These are phyloP conservation scores for Xylaria sp. DNA, from an alignment of 2,329 filamentous ascomycete species.

Conservation along the genomic window DNA sequence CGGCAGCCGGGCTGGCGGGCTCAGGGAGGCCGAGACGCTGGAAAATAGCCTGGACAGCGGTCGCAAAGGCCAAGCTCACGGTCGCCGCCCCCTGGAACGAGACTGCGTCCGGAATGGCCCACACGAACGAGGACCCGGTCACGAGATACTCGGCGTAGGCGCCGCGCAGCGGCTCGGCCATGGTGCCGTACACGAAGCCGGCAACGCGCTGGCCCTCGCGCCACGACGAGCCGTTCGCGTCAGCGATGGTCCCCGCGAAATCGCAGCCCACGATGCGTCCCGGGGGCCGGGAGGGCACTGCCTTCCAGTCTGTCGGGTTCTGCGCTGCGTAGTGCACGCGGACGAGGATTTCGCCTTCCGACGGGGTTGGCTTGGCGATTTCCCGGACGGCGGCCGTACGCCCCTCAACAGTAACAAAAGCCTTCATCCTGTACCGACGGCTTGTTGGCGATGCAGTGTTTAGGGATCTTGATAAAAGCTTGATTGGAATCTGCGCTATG, in stretches of 20 bases:
- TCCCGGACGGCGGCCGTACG: slow-evolving; percentile 49
- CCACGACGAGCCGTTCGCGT: slow-evolving; percentile 49
- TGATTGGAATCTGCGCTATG: neutral
- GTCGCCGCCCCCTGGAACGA: slow-evolving; percentile 47
- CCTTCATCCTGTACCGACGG: slow-evolving; percentile 48
- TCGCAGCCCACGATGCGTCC: slow-evolving; percentile 51
- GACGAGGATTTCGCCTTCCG: slow-evolving; percentile 51
- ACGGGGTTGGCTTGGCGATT: slow-evolving; percentile 47
- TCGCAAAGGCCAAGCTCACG: slow-evolving; percentile 56
- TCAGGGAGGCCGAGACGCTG: slow-evolving; percentile 43
- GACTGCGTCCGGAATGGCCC: slow-evolving; percentile 46
- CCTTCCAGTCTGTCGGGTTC: slow-evolving; percentile 53
- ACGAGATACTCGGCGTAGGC: slow-evolving; percentile 49
- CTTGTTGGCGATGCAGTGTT: neutral
- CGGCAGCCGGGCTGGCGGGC: slow-evolving; percentile 41
- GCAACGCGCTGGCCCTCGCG: slow-evolving; percentile 50
- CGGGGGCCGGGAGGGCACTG: slow-evolving; percentile 31
- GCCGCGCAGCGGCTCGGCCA: slow-evolving; percentile 44
- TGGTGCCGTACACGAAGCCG: slow-evolving; percentile 49
- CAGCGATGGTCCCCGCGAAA: slow-evolving; percentile 50
- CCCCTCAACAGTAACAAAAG: slow-evolving; percentile 52
- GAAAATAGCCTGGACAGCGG: slow-evolving; percentile 54
- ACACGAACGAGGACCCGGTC: slow-evolving; percentile 46
- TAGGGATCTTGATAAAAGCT: neutral
- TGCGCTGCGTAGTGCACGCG: slow-evolving; percentile 50